Evolutionary conservation across 148 eudicot genomes (phyloP), one percentile per base, ranked within the genome.

Genomic region (Fagopyrum homotropicum): DNA sequence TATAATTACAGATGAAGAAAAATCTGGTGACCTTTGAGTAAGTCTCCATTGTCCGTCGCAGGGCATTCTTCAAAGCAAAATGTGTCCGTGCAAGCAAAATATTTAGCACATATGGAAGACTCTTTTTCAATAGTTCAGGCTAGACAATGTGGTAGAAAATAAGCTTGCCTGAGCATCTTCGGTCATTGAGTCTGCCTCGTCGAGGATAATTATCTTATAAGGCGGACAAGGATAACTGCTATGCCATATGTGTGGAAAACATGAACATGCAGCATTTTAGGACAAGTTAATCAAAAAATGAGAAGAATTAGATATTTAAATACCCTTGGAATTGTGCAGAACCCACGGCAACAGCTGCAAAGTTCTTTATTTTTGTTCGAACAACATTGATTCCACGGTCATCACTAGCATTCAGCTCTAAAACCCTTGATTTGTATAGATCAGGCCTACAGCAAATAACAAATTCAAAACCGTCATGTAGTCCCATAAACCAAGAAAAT

Each of bases 161-260:
- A 44, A 73, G 80, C 89, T 72, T 83, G 81, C 98, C 96, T 91
- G 98, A 73, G 98, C 97, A 84, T 94, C 98, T 88, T 94, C 97
- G 50, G 98, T 94, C 98, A 94, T 94, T 74, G 98, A 94, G 89
- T 94, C 98, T 56, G 98, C 97, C 85, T 94, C 97, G 56, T 94
- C 98, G 11, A 94, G 90, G 78, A 94, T 90, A 40, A 91, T 91
- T 70, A 94, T 91, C 80, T 94, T 94, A 76, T 82, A 94, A 75
- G 98, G 91, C 40, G 98, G 98, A 76, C 97, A 94, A 49, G 97
- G 97, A 82, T 94, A 94, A 52, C 92, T 90, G 80, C 93, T 89
- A 57, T 69, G 80, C 61, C 29, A 63, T 19, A 69, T 51, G 17
- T 69, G 54, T 64, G 29, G 75, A 63, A 30, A 9, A 72, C n/a